Evolutionary conservation across 2,329 filamentous ascomycete genomes (phyloP).

Genomic region (Exophiala dermatitidis): DNA sequence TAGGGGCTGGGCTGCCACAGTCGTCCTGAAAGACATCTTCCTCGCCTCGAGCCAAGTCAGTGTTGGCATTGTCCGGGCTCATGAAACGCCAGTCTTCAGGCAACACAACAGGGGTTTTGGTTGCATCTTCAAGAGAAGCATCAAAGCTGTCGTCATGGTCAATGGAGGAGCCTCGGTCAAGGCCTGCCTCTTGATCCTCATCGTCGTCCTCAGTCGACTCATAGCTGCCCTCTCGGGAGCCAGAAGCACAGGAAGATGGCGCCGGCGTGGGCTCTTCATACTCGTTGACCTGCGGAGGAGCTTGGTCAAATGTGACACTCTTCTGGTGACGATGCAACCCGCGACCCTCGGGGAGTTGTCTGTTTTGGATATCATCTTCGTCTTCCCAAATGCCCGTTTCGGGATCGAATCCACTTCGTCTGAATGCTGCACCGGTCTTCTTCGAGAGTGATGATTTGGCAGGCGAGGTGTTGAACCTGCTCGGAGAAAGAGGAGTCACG

Average conservation of each 20-base stretch:
- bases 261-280: constrained; percentile 98
- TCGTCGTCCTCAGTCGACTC: constrained; percentile 66
- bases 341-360: constrained; percentile 57
- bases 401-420: constrained; percentile 51
- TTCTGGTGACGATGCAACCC: constrained; percentile 78
- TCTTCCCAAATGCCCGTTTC: constrained; percentile 63
- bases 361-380: constrained; percentile 54
- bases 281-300: constrained; percentile 89
- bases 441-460: constrained; percentile 82
- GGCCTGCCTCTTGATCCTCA: constrained; percentile 62
- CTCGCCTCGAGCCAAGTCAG: constrained; percentile 46
- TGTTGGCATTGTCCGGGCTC: constrained; percentile 58
- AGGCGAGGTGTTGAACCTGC: constrained; percentile 67
- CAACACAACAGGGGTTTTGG: constrained; percentile 95
- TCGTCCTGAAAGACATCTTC: constrained; percentile 61
- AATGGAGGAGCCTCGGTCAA: constrained; percentile 51
- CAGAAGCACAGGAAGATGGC: constrained; percentile 82
- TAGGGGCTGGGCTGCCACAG: constrained; percentile 61
- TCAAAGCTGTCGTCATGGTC: constrained; percentile 85
- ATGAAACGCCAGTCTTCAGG: constrained; percentile 89
- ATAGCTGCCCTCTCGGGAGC: constrained; percentile 86
- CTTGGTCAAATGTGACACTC: constrained; percentile 93
- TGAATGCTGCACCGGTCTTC: constrained; percentile 47
- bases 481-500: constrained; percentile 46
- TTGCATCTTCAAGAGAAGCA: constrained; percentile 86